Base-by-base conservation (phyloP, 2,329 filamentous ascomycete species). In the Fusarium robinianum region DNA sequence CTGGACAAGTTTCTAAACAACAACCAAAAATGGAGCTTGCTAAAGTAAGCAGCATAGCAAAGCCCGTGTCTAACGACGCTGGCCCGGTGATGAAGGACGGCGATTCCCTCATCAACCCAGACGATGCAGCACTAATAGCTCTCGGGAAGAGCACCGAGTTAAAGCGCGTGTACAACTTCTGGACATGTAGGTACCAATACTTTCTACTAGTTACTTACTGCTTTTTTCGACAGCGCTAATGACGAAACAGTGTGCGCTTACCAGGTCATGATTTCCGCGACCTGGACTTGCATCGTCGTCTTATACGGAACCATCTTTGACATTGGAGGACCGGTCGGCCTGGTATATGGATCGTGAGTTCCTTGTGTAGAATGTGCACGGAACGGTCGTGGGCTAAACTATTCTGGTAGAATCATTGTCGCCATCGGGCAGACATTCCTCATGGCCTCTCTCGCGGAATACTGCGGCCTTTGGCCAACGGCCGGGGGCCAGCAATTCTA, bases 221-320 rank as follows among this genome's bases (percentile, higher is more conserved):
- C 26, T 15, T 29, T 15, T 12, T 7, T 14, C 12, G 17, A 15
- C 10, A 14, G 11, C n/a, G 12, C 15, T 29, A 15, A 29, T 29
- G 11, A 25, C 11, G 2, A 6, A n/a, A 6, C 5, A 48, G 45
- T 48, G 26, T 48, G 46, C n/a, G 44, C 47, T 5, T 51, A 51
- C 6, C 48, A 51, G 11, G 35, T 51, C 2, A 43, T 51, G 48
- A 51, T 51, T 11, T 45, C 34, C 6, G 48, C 48, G 2, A 51
- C 38, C 23, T 51, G 48, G 48, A 51, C 48, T 6, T 51, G 48
- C 14, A 34, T 44, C 11, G 32, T 51, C 3, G 48, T 51, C 2
- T 21, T 51, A 5, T 51, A 51, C 5, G 35, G 45, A 4, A 41
- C 32, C 5, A 43, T 51, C 0, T 51, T 51, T 3, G 45, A 49